A percentile compares a stretch with the other conserved stretches of the same genome.
Evolutionary conservation across 2,329 filamentous ascomycete genomes (phyloP).

Genomic region (Fusarium abutilonis): DNA sequence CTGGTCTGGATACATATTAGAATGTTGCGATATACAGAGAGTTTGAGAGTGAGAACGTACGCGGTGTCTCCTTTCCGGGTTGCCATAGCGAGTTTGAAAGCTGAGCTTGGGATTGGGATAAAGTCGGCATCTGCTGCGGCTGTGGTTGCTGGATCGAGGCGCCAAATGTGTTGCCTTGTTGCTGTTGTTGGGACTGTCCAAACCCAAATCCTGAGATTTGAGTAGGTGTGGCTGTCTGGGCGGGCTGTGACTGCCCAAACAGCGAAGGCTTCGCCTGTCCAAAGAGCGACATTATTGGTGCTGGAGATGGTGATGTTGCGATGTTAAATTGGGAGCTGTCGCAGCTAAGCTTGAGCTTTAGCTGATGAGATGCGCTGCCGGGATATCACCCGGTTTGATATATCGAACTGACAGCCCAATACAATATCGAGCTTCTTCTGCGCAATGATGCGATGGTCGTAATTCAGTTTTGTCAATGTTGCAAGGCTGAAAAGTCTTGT

Average conservation of each 20-base stretch:
- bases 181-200: constrained; percentile 49
- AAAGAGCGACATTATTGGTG: constrained; percentile 53
- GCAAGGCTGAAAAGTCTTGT: constrained; percentile 33
- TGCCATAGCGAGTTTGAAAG: constrained; percentile 64
- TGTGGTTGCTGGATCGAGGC: constrained; percentile 52
- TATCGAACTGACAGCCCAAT: not conserved
- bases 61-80: constrained; percentile 60
- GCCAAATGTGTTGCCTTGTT: constrained; percentile 51
- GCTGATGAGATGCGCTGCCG: constrained; percentile 18
- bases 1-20: constrained; percentile 56
- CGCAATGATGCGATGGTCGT: not conserved
- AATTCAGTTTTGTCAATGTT: constrained; percentile 2
- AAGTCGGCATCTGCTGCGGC: constrained; percentile 54
- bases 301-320: constrained; percentile 17
- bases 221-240: constrained; percentile 48
- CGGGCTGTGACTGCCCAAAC: constrained; percentile 53
- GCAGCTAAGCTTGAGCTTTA: constrained; percentile 31
- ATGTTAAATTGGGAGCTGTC: constrained; percentile 23
- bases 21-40: not conserved
- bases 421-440: not conserved
- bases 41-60: constrained; percentile 49
- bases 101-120: constrained; percentile 59
- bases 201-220: constrained; percentile 30
- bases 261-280: constrained; percentile 53
- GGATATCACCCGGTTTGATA: constrained; percentile 11